Evolutionary conservation across 2,329 filamentous ascomycete genomes (phyloP), one percentile per base, ranked within the genome.

Genomic region (Zasmidium angulare): DNA sequence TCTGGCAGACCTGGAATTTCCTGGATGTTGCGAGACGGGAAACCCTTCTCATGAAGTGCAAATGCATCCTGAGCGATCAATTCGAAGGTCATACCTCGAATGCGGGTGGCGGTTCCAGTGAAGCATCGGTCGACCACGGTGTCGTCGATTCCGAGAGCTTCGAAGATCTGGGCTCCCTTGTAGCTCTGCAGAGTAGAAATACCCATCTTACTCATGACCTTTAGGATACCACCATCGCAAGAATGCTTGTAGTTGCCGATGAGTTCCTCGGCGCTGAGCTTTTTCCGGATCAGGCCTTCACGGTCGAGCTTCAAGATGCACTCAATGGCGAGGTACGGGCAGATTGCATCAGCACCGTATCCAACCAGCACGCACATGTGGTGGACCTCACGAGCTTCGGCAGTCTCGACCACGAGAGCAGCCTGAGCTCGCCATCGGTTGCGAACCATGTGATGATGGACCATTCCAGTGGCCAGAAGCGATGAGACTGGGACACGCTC

Each of bases 121-220:
- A 98, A 98, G 82, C 93, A 97, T 68, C 91, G 88, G 74, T 98
- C 93, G 55, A 98, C 90, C 50, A 98, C 93, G 20, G 84, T 83
- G 75, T 96, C 93, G 71, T 97, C 93, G 31, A 97, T 87, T 77
- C 93, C 93, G 47, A 98, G 88, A 51, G 93, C 92, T 75, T 98
- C 93, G 68, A 97, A 98, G 65, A 98, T 98, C 80, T 98, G 93
- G 57, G 93, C 93, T 72, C 93, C 93, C 82, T 98, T 98, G 82
- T 98, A 98, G 67, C 89, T 93, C 72, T 93, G 91, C 49, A 98
- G 82, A 29, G 93, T 98, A 6, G 93, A 97, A 65, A 98, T 98
- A 80, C 93, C 93, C 93, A 98, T 98, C 83, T 98, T 98, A 76
- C 89, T 95, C 93, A 98, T 98, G 75, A 98, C 93, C 78, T 98